Evolutionary conservation across 129 eudicot genomes (phyloP).

Genomic region (Daucus carota): DH1_v3.0 NC_030388.2:18863001-18863500

Average conservation of each 20-base stretch:
- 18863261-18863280: not conserved
- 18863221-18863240: conserved; percentile 39
- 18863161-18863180: conserved; percentile 32
- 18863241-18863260: not conserved
- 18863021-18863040: not conserved
- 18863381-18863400: not conserved
- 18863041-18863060: not conserved
- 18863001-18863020: not conserved
- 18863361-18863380: not conserved
- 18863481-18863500: not conserved
- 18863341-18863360: not conserved
- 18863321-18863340: not conserved
- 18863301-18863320: not conserved
- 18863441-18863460: not conserved
- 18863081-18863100: not conserved
- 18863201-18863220: conserved; percentile 77
- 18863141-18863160: not conserved
- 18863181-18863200: conserved; percentile 82
- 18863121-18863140: not conserved
- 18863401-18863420: not conserved
- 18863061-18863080: not conserved
- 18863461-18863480: not conserved
- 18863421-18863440: not conserved
- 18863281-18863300: not conserved
- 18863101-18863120: too few relatives aligned